These are phyloP conservation scores for Meyerozyma smithsonii DNA, from an alignment of 1,139 yeast genomes.

Conservation along the genomic window DNA sequence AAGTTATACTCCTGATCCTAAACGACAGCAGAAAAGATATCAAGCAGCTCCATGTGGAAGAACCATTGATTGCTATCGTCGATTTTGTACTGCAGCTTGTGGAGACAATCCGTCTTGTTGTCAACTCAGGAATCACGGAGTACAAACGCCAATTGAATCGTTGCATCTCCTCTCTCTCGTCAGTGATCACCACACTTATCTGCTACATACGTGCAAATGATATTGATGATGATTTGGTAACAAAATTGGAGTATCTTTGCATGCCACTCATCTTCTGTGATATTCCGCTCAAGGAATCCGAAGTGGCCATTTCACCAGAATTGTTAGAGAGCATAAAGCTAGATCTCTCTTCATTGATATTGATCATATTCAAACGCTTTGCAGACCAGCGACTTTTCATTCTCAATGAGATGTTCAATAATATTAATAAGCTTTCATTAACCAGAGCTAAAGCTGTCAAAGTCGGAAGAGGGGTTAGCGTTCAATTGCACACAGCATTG, in stretches of 20 bases:
- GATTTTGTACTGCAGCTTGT: slow-evolving; percentile 23
- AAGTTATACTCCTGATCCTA: slow-evolving; percentile 38
- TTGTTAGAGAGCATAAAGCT: slow-evolving; percentile 29
- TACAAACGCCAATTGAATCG: slow-evolving; percentile 1
- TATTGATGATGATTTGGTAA: slow-evolving; percentile 42
- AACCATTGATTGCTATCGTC: slow-evolving; percentile 34
- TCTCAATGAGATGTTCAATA: slow-evolving; percentile 53
- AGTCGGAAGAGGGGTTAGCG: slow-evolving; percentile 38
- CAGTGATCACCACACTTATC: slow-evolving; percentile 10
- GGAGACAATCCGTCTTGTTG: neutral
- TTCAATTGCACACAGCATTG: slow-evolving; percentile 46
- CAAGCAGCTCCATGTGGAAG: slow-evolving; percentile 42
- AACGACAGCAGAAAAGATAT: slow-evolving; percentile 32
- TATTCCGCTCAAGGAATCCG: slow-evolving; percentile 17
- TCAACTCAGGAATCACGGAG: neutral
- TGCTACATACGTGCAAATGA: slow-evolving; percentile 15
- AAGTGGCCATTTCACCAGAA: slow-evolving; percentile 7
- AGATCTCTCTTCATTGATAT: slow-evolving; percentile 32
- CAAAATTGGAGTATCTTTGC: slow-evolving; percentile 48
- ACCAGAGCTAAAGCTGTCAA: slow-evolving; percentile 38
- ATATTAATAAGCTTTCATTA: slow-evolving; percentile 44
- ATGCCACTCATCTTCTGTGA: slow-evolving; percentile 33
- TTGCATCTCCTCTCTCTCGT: slow-evolving; percentile 6
- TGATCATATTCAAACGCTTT: slow-evolving; percentile 40
- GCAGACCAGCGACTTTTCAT: slow-evolving; percentile 55